Evolutionary conservation across 345 rosid genomes (phyloP), one percentile per base, ranked within the genome.

Genomic region (Bruguiera parviflora): DNA sequence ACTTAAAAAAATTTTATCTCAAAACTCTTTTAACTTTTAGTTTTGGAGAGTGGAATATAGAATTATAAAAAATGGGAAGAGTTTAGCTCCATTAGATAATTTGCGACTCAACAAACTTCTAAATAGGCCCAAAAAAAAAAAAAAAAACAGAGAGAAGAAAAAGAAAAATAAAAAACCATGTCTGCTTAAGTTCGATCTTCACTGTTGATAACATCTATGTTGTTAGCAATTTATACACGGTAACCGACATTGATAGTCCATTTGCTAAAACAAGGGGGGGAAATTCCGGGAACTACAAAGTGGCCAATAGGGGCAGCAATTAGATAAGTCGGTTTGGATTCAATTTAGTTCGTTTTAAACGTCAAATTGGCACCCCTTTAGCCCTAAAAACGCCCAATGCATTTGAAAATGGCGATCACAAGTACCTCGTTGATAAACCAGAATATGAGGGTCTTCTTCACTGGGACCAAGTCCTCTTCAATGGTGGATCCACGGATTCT

Each of bases 351-450:
- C 6, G 39, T 35, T 35, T 35, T 35, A 5, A 35, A 7, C 1
- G 8, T 7, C 35, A 86, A 83, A 51, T 71, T 91, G 69, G 89
- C 92, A 43, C 86, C 90, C 4, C 91, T 88, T 1, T 95, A 94
- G 1, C 61, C 58, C 75, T 32, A 81, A 75, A 75, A 13, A 80
- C 96, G 0, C 84, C 95, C 0, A 79, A 76, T 22, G 18, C 49
- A 2, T 89, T 94, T 51, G 95, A 94, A 70, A 89, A 85, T 85
- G 67, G 72, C 55, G 89, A 89, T 70, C 87, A 68, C 88, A 82
- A 83, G 80, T 87, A 91, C 73, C 84, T 89, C 6, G 19, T 91
- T 63, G 58, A 51, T 91, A 61, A 61, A 46, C 60, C 77, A 70
- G 21, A 88, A 33, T 7, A 33, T 8, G 2, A 56, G 77, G 97